Conservation (phyloP, 148 eudicot species). For the Rhododendron ovatum region DNA sequence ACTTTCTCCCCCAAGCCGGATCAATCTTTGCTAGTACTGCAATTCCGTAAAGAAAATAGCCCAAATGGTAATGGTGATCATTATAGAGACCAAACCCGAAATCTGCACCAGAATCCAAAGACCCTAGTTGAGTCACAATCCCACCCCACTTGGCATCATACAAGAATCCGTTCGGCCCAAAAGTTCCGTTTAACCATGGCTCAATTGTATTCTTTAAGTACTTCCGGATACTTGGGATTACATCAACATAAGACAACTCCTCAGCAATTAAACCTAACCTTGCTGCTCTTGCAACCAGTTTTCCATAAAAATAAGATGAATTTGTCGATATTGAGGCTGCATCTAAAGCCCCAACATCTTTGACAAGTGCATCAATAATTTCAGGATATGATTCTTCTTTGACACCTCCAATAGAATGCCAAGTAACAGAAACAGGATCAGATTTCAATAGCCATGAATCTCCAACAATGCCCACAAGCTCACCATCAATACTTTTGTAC, state of each 20-base stretch:
- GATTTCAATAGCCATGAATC: slow-evolving; percentile 73
- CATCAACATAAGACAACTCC: slow-evolving; percentile 61
- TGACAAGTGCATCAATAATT: slow-evolving; percentile 50
- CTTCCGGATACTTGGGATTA: slow-evolving; percentile 50
- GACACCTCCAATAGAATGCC: slow-evolving; percentile 79
- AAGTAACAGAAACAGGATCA: slow-evolving; percentile 62
- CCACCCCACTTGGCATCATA: slow-evolving; percentile 94
- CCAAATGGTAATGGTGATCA: slow-evolving; percentile 90
- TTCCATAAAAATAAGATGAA: slow-evolving; percentile 82
- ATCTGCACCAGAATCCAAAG: slow-evolving; percentile 68
- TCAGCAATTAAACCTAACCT: slow-evolving; percentile 92
- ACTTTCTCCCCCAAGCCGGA: slow-evolving; percentile 80
- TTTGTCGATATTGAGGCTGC: slow-evolving; percentile 44
- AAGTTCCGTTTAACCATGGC: slow-evolving; percentile 93
- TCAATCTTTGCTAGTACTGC: slow-evolving; percentile 94
- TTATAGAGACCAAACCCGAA: slow-evolving; percentile 90
- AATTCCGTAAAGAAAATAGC: slow-evolving; percentile 76
- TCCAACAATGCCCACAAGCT: slow-evolving; percentile 91
- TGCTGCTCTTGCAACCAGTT: slow-evolving; percentile 82
- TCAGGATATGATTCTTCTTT: slow-evolving; percentile 59
- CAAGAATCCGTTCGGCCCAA: slow-evolving; percentile 63
- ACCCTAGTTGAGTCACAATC: slow-evolving; percentile 68
- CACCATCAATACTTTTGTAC: slow-evolving; percentile 87
- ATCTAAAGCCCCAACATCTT: slow-evolving; percentile 56
- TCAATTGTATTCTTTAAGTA: slow-evolving; percentile 68